Evolutionary conservation across 2,329 filamentous ascomycete genomes (phyloP), one percentile per base, ranked within the genome.

Genomic region (Curvularia verruculosa): DNA sequence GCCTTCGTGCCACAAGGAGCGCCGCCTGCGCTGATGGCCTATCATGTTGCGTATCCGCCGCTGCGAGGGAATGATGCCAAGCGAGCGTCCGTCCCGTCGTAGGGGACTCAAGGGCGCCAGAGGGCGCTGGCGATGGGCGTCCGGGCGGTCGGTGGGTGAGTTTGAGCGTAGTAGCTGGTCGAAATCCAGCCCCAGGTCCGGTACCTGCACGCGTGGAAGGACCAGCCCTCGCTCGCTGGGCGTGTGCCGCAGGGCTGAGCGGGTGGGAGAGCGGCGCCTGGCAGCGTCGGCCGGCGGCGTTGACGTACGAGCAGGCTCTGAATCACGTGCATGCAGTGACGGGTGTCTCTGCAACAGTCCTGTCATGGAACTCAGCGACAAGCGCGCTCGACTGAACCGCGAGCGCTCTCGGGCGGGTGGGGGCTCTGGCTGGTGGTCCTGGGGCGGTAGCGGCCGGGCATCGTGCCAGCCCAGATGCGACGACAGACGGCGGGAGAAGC

Each of bases 11-110:
- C 67, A 69, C 51, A 85, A 77, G 21, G 83, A 82, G 44, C 84
- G 80, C 52, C 85, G 77, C 58, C 85, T 78, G 55, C 85, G 79
- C 51, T 75, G 61, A 13, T 77, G 76, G 48, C 75, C 78, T 19
- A 79, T 76, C 61, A 81, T 73, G 49, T 75, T 77, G 45, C 79
- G 75, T 26, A 81, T 59, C 12, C 74, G 67, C 54, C 72, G 61
- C 46, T 75, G 72, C 36, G 71, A 75, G 62, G 65, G 75, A 24
- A 70, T 71, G 68, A 71, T 75, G 43, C 68, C 77, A 58, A 74
- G 76, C 56, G 67, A 66, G 59, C 72, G 53, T 8, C 67, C 67
- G 48, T 75, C 71, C 29, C 73, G 67, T 52, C 72, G 60, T 49
- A 66, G 54, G 9, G 71, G 57, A 48, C 59, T 65, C 40, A 69